phyloP scores from a whole-genome alignment of 202 grass and related monocot genomes.

The Eragrostis tef region DNA sequence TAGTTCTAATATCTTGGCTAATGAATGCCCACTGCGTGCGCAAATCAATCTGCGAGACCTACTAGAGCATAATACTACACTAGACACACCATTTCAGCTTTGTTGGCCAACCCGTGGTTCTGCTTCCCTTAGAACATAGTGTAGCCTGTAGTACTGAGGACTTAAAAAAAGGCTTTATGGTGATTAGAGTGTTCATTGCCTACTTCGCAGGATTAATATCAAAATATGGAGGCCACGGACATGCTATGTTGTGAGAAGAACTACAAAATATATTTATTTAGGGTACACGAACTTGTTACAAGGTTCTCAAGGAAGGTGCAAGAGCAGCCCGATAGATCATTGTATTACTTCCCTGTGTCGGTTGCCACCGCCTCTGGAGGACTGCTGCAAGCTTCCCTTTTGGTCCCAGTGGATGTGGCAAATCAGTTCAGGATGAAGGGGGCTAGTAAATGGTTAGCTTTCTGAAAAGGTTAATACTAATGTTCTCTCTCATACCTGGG shows the following conservation, averaged over 20 bases:
- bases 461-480: constrained; percentile 64
- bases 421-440: constrained; percentile 27
- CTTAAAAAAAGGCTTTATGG: constrained; percentile 25
- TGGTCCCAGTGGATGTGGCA: constrained; percentile 18
- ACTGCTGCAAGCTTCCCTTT: not conserved
- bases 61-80: not conserved
- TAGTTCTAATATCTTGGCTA: constrained; percentile 5
- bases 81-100: not conserved
- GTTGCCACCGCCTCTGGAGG: constrained; percentile 24
- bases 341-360: too few species aligned
- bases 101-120: constrained; percentile 13
- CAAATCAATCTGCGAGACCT: not conserved
- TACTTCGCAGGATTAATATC: constrained; percentile 37
- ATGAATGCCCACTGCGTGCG: not conserved
- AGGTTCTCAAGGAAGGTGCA: constrained; percentile 33
- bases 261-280: not conserved
- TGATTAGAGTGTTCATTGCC: constrained; percentile 25
- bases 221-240: constrained; percentile 16
- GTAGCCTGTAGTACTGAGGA: constrained; percentile 13
- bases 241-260: constrained; percentile 42
- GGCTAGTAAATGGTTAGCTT: constrained; percentile 52
- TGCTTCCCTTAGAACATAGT: constrained; percentile 15
- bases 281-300: constrained; percentile 16
- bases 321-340: too few species aligned
- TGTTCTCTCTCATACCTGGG: constrained; percentile 51